Evolutionary conservation across 805 yeast genomes (phyloP), one percentile per base, ranked within the genome.

Genomic region (Starmera pachycereana): DNA sequence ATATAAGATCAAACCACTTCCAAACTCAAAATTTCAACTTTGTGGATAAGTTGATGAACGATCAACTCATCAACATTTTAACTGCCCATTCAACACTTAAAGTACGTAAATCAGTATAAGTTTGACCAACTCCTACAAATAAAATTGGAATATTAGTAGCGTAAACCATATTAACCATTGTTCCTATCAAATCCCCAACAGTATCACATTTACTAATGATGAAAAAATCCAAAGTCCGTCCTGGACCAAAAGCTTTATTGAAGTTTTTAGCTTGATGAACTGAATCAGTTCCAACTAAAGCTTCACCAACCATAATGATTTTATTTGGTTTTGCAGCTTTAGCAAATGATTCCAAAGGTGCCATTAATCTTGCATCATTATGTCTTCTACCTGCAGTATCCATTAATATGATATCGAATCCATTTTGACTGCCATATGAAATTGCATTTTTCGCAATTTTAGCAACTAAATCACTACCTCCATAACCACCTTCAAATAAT

Each of bases 371-470:
- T 13, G 92, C 82, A 58, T 92, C 97, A 49, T 90, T 87, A 56
- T 92, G 98, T 41, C 97, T 78, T 65, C 98, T 76, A 35, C 98
- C 98, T 0, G 98, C 98, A 4, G 98, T 90, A 61, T 90, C 98
- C 71, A 90, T 84, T 46, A 90, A 68, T 6, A 90, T 94, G 28
- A 92, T 79, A 57, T 90, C 97, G 54, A 74, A 90, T 6, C 68
- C 62, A 37, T 84, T 69, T 42, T 73, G 74, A 29, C 69, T 65
- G 1, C 94, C 98, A 55, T 76, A 74, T 45, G 81, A 78, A 33
- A 90, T 85, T 0, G 97, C 96, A 62, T 82, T 85, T 44, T 78
- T 84, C 19, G 97, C 97, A 42, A 90, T 87, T 43, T 83, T 81
- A 1, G 96, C 94, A 8, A 95, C 97, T 47, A 81, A 70, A 54